A percentile compares a stretch with the other conserved stretches of the same genome.
phyloP scores from a whole-genome alignment of 805 yeast species.

The Cyberlindnera xishuangbannaensis region DNA sequence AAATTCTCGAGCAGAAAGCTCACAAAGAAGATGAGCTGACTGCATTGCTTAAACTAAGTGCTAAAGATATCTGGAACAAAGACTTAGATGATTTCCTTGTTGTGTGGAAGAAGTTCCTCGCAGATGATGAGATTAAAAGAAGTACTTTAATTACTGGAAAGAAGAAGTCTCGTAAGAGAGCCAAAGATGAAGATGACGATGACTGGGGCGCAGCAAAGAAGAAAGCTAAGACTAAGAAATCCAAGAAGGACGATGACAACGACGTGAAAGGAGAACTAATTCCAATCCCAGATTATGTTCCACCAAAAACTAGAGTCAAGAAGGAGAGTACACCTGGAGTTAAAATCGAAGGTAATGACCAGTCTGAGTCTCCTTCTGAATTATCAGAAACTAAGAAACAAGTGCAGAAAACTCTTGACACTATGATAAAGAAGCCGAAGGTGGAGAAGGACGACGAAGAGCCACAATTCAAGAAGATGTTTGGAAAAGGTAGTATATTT shows the following conservation, averaged over 20 bases:
- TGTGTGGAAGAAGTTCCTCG: slow-evolving; percentile 63
- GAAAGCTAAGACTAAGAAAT: slow-evolving; percentile 14
- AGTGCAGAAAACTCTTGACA: neutral
- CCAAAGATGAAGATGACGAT: slow-evolving; percentile 24
- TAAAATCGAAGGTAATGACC: no score
- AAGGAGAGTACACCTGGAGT: slow-evolving; percentile 17
- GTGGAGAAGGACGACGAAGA: slow-evolving; percentile 15
- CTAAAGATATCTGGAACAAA: slow-evolving; percentile 82
- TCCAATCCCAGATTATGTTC: slow-evolving; percentile 23
- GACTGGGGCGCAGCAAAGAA: slow-evolving; percentile 13
- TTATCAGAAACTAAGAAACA: no score
- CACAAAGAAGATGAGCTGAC: slow-evolving; percentile 69
- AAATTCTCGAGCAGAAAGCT: slow-evolving; percentile 64
- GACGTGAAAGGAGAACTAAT: slow-evolving; percentile 19
- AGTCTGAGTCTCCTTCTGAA: slow-evolving; percentile 7
- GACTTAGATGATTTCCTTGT: slow-evolving; percentile 73
- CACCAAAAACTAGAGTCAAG: slow-evolving; percentile 19
- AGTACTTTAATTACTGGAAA: slow-evolving; percentile 42
- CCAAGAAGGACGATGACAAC: slow-evolving; percentile 13
- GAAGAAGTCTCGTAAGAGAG: slow-evolving; percentile 34
- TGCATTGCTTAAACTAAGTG: slow-evolving; percentile 54
- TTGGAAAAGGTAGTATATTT: slow-evolving; percentile 29
- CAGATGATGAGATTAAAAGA: slow-evolving; percentile 57
- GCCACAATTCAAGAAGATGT: slow-evolving; percentile 29
- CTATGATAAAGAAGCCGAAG: slow-evolving; percentile 11